phyloP scores from a whole-genome alignment of 139 green algal genomes.

The Eudorina sp. region DNA sequence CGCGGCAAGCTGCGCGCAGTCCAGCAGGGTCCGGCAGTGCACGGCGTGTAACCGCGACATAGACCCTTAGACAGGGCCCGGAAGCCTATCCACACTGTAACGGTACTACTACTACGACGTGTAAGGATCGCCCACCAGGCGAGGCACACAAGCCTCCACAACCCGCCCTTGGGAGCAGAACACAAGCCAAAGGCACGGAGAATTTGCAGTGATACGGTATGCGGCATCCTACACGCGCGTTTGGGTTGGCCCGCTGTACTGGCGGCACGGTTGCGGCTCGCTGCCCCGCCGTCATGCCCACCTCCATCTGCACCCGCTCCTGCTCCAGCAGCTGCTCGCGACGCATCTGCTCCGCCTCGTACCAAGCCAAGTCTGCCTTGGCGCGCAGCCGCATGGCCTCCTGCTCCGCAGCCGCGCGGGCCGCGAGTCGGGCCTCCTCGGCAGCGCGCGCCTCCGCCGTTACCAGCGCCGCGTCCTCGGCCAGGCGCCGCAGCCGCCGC shows the following conservation, averaged over 20 bases:
- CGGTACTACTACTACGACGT: too few relatives aligned
- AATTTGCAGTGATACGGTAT: too few relatives aligned
- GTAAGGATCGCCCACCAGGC: too few relatives aligned
- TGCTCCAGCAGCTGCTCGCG: constrained; percentile 45
- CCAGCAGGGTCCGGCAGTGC: too few relatives aligned
- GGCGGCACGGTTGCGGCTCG: not conserved
- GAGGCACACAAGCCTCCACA: too few relatives aligned
- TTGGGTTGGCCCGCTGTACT: too few relatives aligned
- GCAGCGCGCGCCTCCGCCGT: constrained; percentile 51
- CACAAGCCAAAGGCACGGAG: too few relatives aligned
- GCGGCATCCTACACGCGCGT: too few relatives aligned
- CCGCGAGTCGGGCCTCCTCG: constrained; percentile 40
- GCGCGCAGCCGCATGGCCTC: constrained; percentile 53
- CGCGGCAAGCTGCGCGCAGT: not conserved
- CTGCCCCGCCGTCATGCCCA: not conserved
- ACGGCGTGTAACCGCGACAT: too few relatives aligned
- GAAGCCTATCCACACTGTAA: too few relatives aligned
- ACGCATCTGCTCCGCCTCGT: constrained; percentile 47
- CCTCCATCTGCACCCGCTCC: constrained; percentile 38
- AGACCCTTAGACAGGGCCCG: too few relatives aligned
- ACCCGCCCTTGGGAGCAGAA: too few relatives aligned
- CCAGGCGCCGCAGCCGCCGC: constrained; percentile 57
- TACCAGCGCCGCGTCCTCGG: constrained; percentile 57
- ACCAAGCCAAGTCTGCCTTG: constrained; percentile 15
- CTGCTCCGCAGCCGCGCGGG: constrained; percentile 44